Percentiles rank a stretch among this genome's conserved stretches.
These are phyloP conservation scores for Viola pubescens DNA, from an alignment of 441 rosid species.

Conservation along the genomic window DNA sequence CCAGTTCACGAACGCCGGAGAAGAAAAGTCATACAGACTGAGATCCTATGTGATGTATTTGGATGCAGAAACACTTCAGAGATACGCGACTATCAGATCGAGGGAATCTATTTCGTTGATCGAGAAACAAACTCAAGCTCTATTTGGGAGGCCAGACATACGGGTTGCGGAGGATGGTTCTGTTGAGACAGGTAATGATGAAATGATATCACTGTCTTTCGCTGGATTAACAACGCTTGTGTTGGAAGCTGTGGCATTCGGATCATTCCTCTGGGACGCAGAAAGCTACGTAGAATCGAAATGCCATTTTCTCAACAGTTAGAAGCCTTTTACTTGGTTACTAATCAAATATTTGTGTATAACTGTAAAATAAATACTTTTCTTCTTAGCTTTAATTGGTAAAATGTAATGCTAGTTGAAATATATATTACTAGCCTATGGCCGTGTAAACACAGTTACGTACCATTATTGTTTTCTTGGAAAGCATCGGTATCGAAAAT, in stretches of 20 bases:
- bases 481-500: too few relatives aligned
- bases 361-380: neutral
- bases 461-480: too few relatives aligned
- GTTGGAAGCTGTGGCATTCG: conserved; percentile 81
- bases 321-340: neutral
- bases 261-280: conserved; percentile 89
- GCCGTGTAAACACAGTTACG: too few relatives aligned
- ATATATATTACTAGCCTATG: neutral
- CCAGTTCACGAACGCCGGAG: conserved; percentile 23
- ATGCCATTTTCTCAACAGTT: conserved; percentile 58
- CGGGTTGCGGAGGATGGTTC: conserved; percentile 64
- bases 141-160: conserved; percentile 78
- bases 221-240: conserved; percentile 78
- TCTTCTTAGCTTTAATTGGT: neutral
- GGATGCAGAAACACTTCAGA: conserved; percentile 82
- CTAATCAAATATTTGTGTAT: neutral
- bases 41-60: conserved; percentile 74
- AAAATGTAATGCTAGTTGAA: neutral
- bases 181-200: conserved; percentile 50
- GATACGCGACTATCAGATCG: conserved; percentile 80
- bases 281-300: conserved; percentile 82
- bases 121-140: conserved; percentile 82
- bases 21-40: conserved; percentile 39
- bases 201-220: conserved; percentile 45
- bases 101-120: conserved; percentile 74